Evolutionary conservation across 106 monocot genomes (phyloP).

Genomic region (Hemerocallis citrina): DNA sequence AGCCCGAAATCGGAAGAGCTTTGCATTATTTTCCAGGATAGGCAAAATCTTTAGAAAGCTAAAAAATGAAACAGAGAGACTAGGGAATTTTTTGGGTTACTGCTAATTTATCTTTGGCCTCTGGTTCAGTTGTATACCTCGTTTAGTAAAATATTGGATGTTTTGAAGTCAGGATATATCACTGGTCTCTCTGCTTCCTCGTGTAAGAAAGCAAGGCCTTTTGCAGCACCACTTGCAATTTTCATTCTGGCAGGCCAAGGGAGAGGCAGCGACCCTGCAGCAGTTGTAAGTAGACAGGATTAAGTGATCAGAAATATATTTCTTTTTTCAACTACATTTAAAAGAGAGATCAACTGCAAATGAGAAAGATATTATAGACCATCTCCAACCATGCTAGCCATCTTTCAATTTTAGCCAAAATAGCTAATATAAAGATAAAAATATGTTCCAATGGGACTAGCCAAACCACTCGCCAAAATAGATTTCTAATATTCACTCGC

Average conservation of each 20-base stretch:
- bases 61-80: too few species aligned
- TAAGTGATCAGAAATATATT: background rate
- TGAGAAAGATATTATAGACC: too few species aligned
- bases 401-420: too few species aligned
- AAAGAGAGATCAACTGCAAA: too few species aligned
- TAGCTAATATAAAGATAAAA: too few species aligned
- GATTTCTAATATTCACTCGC: too few species aligned
- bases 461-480: too few species aligned
- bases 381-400: too few species aligned
- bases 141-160: constrained; percentile 2
- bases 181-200: constrained; percentile 14
- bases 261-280: constrained; percentile 16
- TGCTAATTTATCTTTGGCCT: too few species aligned
- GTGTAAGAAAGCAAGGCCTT: constrained; percentile 14
- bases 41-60: too few species aligned
- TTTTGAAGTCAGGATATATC: constrained; percentile 17
- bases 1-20: constrained; percentile 78
- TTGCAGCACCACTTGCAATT: constrained; percentile 14
- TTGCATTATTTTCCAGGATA: constrained; percentile 58
- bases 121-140: background rate
- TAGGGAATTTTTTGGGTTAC: too few species aligned
- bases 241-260: constrained; percentile 19
- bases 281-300: background rate
- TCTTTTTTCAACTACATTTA: background rate
- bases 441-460: too few species aligned